phyloP scores from a whole-genome alignment of 78 protist species.

The Reticulomyxa filosa region DNA sequence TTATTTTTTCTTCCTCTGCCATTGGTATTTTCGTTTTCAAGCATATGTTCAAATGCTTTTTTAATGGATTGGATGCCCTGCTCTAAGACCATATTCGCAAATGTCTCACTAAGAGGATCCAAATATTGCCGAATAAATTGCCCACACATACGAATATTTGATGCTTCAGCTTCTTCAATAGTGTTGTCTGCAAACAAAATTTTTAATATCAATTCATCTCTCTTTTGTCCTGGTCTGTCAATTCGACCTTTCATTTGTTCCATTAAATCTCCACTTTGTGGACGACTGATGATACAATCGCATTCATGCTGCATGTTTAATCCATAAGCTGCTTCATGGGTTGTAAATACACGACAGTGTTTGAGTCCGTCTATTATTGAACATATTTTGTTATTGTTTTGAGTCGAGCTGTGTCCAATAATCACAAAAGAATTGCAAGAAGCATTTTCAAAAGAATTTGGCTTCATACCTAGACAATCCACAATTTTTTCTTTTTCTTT shows the following conservation, averaged over 20 bases:
- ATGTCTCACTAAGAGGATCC: slow-evolving; percentile 5
- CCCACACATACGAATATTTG: slow-evolving; percentile 18
- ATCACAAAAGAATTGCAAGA: no score
- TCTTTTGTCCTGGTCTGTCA: slow-evolving; percentile 16
- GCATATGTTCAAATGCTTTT: no score
- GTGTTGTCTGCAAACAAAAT: slow-evolving; percentile 12
- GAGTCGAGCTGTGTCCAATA: no score
- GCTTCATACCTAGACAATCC: no score
- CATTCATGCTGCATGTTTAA: slow-evolving; percentile 13
- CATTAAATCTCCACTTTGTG: slow-evolving; percentile 18
- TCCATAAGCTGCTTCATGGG: slow-evolving; percentile 15
- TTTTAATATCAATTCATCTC: neutral
- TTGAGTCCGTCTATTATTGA: no score
- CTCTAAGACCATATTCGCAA: no score
- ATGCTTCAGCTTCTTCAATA: slow-evolving; percentile 17
- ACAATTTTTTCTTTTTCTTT: no score
- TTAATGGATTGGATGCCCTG: no score
- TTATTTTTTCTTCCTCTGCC: no score
- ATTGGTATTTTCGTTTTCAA: no score
- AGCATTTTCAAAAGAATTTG: no score
- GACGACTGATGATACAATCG: slow-evolving; percentile 5
- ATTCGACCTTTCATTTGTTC: slow-evolving; percentile 21
- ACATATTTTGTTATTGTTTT: no score
- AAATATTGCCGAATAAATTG: slow-evolving; percentile 15
- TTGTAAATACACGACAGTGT: neutral